Percentiles rank a stretch among this genome's conserved stretches.
These are phyloP conservation scores for Penicillium flavigenum DNA, from an alignment of 495 filamentous ascomycete genomes.

Conservation along the genomic window DNA sequence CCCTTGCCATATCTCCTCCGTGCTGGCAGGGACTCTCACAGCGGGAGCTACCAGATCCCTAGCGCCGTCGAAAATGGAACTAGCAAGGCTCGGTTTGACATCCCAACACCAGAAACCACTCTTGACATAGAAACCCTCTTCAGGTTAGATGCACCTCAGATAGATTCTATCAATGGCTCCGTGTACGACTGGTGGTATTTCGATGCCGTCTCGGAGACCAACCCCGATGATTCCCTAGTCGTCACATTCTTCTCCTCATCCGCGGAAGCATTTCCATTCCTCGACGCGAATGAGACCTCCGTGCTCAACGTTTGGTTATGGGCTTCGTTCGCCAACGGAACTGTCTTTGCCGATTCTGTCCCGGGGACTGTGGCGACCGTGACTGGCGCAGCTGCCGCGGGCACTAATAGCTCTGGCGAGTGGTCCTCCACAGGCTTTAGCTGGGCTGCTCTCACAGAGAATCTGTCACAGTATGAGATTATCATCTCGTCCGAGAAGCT, in stretches of 20 bases:
- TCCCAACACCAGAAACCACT: slow-evolving; percentile 3
- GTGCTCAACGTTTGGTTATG: slow-evolving; percentile 28
- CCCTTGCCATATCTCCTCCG: background rate
- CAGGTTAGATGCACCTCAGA: slow-evolving; percentile 32
- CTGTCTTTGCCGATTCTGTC: slow-evolving; percentile 18
- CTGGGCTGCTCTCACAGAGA: slow-evolving; percentile 13
- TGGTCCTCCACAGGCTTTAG: slow-evolving; percentile 22
- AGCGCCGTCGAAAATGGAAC: slow-evolving; percentile 15
- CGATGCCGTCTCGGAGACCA: slow-evolving; percentile 29
- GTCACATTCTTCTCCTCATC: slow-evolving; percentile 34
- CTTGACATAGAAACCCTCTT: slow-evolving; percentile 14
- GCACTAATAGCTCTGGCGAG: slow-evolving; percentile 8
- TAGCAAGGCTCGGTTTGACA: slow-evolving; percentile 13
- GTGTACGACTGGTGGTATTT: slow-evolving; percentile 48
- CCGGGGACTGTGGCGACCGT: slow-evolving; percentile 23
- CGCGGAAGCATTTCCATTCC: slow-evolving; percentile 23
- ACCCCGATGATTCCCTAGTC: slow-evolving; percentile 22
- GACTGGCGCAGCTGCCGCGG: background rate
- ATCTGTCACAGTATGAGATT: slow-evolving; percentile 21
- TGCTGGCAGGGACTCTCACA: background rate
- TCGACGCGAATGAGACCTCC: slow-evolving; percentile 14
- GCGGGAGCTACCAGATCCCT: slow-evolving; percentile 19
- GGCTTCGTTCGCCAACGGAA: slow-evolving; percentile 28
- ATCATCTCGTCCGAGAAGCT: slow-evolving; percentile 17
- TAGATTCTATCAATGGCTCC: slow-evolving; percentile 28